A percentile compares a stretch with the other conserved stretches of the same genome.
These are phyloP conservation scores for Claviceps quebecensis DNA, from an alignment of 2,329 filamentous ascomycete species.

Conservation along the genomic window DNA sequence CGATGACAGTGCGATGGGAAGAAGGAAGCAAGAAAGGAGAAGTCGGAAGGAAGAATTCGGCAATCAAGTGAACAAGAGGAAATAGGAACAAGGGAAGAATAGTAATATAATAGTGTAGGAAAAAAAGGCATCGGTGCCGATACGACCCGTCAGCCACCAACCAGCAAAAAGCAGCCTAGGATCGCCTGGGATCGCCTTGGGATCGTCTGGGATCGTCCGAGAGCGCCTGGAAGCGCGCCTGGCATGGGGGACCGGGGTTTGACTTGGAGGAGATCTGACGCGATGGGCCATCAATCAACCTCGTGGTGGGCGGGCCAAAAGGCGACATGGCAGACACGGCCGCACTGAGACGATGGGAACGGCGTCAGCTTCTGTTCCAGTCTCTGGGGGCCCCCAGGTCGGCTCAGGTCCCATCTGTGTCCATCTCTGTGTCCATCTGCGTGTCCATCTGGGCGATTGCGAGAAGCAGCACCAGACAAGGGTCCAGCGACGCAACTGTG, in stretches of 20 bases:
- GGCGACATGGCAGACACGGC: neutral
- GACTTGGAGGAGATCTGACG: slow-evolving; percentile 19
- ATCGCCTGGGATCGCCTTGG: slow-evolving; percentile 3
- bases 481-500: slow-evolving; percentile 3
- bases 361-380: neutral
- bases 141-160: slow-evolving; percentile 8
- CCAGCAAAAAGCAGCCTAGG: neutral
- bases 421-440: too few species aligned
- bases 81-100: slow-evolving; percentile 5
- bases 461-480: slow-evolving; percentile 1
- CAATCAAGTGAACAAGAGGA: neutral
- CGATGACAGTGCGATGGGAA: neutral
- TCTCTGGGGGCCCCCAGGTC: neutral
- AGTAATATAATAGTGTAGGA: slow-evolving; percentile 7
- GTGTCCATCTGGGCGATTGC: neutral
- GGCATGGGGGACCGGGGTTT: slow-evolving; percentile 7
- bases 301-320: slow-evolving; percentile 22
- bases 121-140: slow-evolving; percentile 6
- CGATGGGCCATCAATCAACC: slow-evolving; percentile 14
- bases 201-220: too few species aligned
- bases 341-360: neutral
- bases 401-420: neutral
- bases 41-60: neutral
- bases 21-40: neutral
- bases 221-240: neutral